Percentiles rank a stretch among this genome's conserved stretches.
These are phyloP conservation scores for Silene conica DNA, from an alignment of 148 eudicot species.

Conservation along the genomic window DNA sequence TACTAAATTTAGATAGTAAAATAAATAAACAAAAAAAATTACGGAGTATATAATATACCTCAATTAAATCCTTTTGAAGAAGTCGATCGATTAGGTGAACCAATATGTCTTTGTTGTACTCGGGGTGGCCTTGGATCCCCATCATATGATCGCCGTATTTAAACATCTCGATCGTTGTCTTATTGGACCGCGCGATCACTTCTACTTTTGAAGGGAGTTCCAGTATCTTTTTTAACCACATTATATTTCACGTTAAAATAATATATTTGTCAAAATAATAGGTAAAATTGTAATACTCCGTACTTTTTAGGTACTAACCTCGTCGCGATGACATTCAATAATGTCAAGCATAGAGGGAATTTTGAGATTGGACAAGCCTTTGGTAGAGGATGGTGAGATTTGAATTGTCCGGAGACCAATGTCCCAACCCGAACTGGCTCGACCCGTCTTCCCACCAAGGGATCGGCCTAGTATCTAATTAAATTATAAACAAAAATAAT, in stretches of 20 bases:
- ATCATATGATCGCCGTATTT: conserved; percentile 70
- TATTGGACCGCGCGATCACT: conserved; percentile 69
- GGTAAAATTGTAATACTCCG: not conserved
- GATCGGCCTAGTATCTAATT: conserved; percentile 63
- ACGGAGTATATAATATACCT: conserved; percentile 33
- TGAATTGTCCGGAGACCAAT: conserved; percentile 58
- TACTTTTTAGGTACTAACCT: conserved; percentile 39
- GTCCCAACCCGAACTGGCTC: conserved; percentile 78
- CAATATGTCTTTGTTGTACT: conserved; percentile 83
- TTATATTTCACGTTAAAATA: not conserved
- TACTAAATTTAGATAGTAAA: not conserved
- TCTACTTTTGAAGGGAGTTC: conserved; percentile 79
- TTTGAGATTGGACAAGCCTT: conserved; percentile 35
- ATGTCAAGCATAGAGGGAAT: conserved; percentile 45
- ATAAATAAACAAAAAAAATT: not conserved
- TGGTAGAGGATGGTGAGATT: conserved; percentile 39
- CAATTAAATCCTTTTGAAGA: conserved; percentile 34
- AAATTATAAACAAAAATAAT: not conserved
- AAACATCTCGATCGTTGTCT: conserved; percentile 79
- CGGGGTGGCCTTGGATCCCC: conserved; percentile 97
- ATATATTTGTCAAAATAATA: too few species aligned
- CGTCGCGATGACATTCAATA: conserved; percentile 82
- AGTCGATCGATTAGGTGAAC: conserved; percentile 69
- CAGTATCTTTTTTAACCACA: conserved; percentile 39
- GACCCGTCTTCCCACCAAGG: conserved; percentile 58